Conservation (phyloP, 2,329 filamentous ascomycete species). For the Sphaceloma murrayae region DNA sequence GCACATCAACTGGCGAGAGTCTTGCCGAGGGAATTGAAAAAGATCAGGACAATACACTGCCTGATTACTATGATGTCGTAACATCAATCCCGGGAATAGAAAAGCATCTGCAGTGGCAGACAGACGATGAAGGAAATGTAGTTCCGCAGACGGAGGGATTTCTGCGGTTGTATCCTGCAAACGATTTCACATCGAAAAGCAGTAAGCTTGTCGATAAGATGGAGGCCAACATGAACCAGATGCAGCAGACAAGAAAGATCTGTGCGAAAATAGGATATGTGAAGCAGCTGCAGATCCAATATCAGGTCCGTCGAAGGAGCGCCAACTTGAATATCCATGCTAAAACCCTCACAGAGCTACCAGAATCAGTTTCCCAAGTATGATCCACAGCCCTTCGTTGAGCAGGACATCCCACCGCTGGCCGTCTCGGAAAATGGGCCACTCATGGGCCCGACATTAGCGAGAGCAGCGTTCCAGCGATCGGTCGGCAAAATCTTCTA, state of each 20-base stretch:
- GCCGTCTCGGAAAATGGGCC: conserved; percentile 83
- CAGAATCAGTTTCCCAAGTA: conserved; percentile 98
- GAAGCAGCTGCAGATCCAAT: conserved; percentile 98
- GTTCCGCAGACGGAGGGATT: conserved; percentile 82
- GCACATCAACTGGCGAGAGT: conserved; percentile 55
- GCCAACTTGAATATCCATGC: conserved; percentile 12
- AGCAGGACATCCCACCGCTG: conserved; percentile 78
- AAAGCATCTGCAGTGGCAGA: conserved; percentile 70
- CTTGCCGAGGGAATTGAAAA: conserved; percentile 92
- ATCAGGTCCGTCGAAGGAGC: conserved; percentile 54
- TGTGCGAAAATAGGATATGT: conserved; percentile 95
- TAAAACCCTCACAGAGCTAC: conserved; percentile 57
- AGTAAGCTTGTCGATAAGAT: conserved; percentile 69
- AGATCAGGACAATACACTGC: conserved; percentile 72
- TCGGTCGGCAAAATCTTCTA: conserved; percentile 94
- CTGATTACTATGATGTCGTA: conserved; percentile 88
- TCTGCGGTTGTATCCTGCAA: conserved; percentile 63
- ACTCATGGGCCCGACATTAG: conserved; percentile 74
- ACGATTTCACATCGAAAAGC: conserved; percentile 64
- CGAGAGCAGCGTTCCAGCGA: conserved; percentile 74
- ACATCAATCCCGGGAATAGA: conserved; percentile 78
- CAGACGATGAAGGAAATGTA: conserved; percentile 80
- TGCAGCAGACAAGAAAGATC: conserved; percentile 93
- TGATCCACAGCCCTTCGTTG: conserved; percentile 77
- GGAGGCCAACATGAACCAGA: conserved; percentile 82